Conservation (phyloP, 805 yeast genomes). For the Cyberlindnera japonica region DNA sequence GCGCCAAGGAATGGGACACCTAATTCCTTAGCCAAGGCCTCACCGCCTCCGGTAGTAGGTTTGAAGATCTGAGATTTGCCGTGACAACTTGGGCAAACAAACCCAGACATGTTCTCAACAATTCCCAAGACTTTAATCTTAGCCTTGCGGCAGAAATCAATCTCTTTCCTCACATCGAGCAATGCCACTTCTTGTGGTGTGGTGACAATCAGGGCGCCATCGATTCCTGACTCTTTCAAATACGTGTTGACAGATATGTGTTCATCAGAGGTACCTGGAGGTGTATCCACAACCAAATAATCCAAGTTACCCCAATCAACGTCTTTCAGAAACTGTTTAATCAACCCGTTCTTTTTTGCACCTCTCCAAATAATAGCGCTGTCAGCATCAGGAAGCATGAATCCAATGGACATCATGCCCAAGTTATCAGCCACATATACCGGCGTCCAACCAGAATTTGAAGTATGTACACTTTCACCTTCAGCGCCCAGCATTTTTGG, state of each 20-base stretch:
- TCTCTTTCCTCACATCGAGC: constrained; percentile 91
- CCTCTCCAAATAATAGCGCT: constrained; percentile 98
- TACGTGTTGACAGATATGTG: constrained; percentile 87
- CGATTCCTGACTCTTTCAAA: constrained; percentile 85
- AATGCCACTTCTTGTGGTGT: constrained; percentile 98
- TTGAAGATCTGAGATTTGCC: constrained; percentile 87
- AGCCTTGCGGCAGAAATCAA: constrained; percentile 92
- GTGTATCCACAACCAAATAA: constrained; percentile 89
- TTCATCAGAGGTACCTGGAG: constrained; percentile 98
- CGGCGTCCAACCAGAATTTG: constrained; percentile 94
- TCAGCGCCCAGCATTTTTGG: constrained; percentile 93
- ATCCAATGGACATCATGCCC: constrained; percentile 93
- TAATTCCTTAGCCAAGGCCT: constrained; percentile 74
- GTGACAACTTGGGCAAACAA: constrained; percentile 92
- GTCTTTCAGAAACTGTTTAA: constrained; percentile 89
- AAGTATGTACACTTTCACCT: constrained; percentile 81
- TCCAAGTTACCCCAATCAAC: constrained; percentile 93
- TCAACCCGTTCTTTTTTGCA: constrained; percentile 88
- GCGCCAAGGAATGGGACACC: constrained; percentile 79
- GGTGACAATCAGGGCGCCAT: constrained; percentile 92
- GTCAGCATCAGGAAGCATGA: constrained; percentile 89
- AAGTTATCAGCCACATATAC: constrained; percentile 93
- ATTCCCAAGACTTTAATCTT: constrained; percentile 80
- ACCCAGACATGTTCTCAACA: constrained; percentile 98
- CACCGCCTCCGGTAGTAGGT: constrained; percentile 97